Evolutionary conservation across 2,329 filamentous ascomycete species (phyloP).

Genomic region (Fusarium anguioides): DNA sequence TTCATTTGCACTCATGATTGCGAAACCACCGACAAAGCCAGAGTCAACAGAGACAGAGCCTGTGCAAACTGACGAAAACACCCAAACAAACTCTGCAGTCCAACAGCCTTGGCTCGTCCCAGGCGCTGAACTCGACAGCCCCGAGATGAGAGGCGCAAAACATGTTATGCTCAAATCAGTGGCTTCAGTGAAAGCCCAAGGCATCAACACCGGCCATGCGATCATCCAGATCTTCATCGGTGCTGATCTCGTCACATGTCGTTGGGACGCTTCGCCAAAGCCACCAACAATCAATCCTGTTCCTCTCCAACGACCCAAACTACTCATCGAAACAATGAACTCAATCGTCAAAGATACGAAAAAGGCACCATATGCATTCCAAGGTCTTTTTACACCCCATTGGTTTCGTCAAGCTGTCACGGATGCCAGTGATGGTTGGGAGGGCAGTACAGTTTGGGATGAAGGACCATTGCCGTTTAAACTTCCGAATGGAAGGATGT

Average conservation of each 20-base stretch:
- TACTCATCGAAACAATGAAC: background rate
- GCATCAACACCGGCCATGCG: background rate
- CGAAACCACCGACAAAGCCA: background rate
- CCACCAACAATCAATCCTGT: background rate
- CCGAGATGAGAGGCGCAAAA: background rate
- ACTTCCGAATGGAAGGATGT: background rate
- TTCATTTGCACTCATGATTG: background rate
- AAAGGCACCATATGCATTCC: background rate
- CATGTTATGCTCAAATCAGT: background rate
- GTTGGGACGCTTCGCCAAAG: background rate
- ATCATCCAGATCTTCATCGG: background rate
- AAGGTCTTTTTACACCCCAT: background rate
- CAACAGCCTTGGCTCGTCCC: background rate
- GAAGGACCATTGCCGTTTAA: background rate
- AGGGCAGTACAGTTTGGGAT: background rate
- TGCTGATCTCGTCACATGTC: background rate
- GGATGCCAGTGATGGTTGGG: background rate
- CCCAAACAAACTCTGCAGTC: background rate
- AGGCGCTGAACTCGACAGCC: background rate
- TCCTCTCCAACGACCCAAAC: too few species aligned
- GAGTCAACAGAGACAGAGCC: too few species aligned
- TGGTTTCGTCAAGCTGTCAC: background rate
- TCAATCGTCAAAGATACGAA: background rate
- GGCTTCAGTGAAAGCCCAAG: rapidly evolving
- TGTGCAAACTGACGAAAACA: background rate